Base-by-base conservation (phyloP, 768 basidiomycete species). In the Pisolithus orientalis region DNA sequence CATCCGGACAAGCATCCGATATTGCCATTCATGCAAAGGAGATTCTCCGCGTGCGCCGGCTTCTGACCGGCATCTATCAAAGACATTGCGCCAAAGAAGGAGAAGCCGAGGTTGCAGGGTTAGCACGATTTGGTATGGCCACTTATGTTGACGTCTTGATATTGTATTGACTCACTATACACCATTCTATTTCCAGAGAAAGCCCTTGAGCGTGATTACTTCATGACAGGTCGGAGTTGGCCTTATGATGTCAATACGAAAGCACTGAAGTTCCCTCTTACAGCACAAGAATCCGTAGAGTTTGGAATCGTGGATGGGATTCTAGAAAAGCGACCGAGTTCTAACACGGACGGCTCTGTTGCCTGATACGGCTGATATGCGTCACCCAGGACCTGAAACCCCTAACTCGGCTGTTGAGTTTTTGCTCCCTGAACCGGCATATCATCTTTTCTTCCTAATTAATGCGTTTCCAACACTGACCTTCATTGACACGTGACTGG, bases 21-120 rank as follows among this genome's bases (percentile, higher is more conserved):
- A 95, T 98, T 59, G 91, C 93, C n/a, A 94, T 95, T 56, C 92
- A 95, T 64, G 95, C 95, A 4, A 90, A 88, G 67, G 94, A 97
- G 71, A 98, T 98, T 62, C 78, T 98, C 27, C 84, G 94, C 39
- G 85, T 94, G 56, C 80, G 94, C 42, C 80, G 88, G 55, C 68
- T 85, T 4, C 74, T 97, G 49, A 96, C 94, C 17, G 76, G 80
- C 47, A 93, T 96, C 64, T 96, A 96, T 74, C 89, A 90, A 65
- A 77, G 76, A 57, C 94, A 97, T 64, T 96, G 94, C 69, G 77
- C 70, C 16, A 79, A 75, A 58, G 72, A 75, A 45, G 82, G 75
- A 29, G 93, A 96, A 72, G 75, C 65, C 52, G 72, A 78, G 51
- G 79, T 75, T 49, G 77, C 75, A 46, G 89, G 86, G 24, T 60